Conservation (phyloP, 73 alveolate genomes). For the Paramecium sonneborni region DNA sequence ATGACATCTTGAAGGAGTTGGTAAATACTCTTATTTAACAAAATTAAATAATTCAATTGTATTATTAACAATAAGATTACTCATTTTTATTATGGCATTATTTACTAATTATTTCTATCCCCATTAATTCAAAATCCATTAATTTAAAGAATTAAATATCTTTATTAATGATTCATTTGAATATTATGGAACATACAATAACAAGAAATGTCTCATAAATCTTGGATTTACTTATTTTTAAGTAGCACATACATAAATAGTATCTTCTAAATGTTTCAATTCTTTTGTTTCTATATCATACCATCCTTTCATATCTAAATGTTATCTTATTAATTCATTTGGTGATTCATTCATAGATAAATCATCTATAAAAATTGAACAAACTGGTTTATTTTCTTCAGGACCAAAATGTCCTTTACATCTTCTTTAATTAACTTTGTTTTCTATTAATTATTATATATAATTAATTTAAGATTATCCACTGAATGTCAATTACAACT, state of each 20-base stretch:
- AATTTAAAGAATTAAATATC: conserved; percentile 39
- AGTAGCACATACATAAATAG: conserved; percentile 79
- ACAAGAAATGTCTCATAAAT: conserved; percentile 76
- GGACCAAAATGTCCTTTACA: conserved; percentile 97
- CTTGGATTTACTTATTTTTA: conserved; percentile 73
- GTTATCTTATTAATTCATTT: conserved; percentile 96
- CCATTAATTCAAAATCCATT: conserved; percentile 57
- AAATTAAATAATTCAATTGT: conserved; percentile 25
- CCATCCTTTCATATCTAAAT: conserved; percentile 98
- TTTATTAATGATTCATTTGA: conserved; percentile 63
- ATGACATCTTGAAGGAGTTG: conserved; percentile 96
- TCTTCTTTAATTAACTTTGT: conserved; percentile 66
- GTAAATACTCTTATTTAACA: conserved; percentile 78
- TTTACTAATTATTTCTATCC: not conserved
- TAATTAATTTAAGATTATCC: conserved; percentile 99
- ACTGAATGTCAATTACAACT: conserved; percentile 92
- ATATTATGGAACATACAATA: conserved; percentile 65
- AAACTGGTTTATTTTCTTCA: conserved; percentile 82
- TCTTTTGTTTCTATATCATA: conserved; percentile 84
- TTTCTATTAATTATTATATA: conserved; percentile 68
- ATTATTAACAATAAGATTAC: not conserved
- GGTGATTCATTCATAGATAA: conserved; percentile 98
- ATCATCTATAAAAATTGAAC: conserved; percentile 85
- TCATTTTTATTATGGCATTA: not conserved
- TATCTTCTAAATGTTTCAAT: conserved; percentile 85